A percentile compares a stretch with the other conserved stretches of the same genome.
These are phyloP conservation scores for Paraconiothyrium brasiliense DNA, from an alignment of 2,329 filamentous ascomycete genomes.

Conservation along the genomic window DNA sequence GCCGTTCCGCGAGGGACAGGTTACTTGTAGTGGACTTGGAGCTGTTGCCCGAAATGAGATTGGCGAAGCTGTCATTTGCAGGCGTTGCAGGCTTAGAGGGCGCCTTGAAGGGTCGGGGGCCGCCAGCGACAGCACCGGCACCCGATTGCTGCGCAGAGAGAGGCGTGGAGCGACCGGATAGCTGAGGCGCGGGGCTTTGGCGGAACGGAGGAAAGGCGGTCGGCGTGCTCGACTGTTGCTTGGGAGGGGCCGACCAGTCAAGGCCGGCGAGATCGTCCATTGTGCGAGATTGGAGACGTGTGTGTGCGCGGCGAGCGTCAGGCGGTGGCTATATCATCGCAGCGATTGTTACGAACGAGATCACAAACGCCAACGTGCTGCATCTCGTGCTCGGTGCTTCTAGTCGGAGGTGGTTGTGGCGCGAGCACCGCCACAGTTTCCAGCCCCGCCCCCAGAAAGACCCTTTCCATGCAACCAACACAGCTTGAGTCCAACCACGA, in stretches of 20 bases:
- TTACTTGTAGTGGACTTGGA: constrained; percentile 71
- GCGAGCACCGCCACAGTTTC: constrained; percentile 7
- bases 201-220: constrained; percentile 46
- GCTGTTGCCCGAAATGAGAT: constrained; percentile 71
- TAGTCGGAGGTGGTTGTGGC: constrained; percentile 9
- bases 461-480: background rate
- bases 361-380: constrained; percentile 15
- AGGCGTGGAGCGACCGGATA: constrained; percentile 52
- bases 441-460: constrained; percentile 3
- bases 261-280: constrained; percentile 62
- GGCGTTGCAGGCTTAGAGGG: constrained; percentile 62
- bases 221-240: constrained; percentile 38
- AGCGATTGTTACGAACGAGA: constrained; percentile 20
- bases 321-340: constrained; percentile 34
- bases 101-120: constrained; percentile 56
- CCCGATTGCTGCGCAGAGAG: constrained; percentile 53
- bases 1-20: constrained; percentile 72
- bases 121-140: constrained; percentile 38
- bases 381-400: constrained; percentile 9
- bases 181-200: constrained; percentile 50
- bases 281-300: constrained; percentile 15
- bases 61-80: constrained; percentile 77
- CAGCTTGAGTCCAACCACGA: background rate
- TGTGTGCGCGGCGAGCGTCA: constrained; percentile 17
- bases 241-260: constrained; percentile 55